Base-by-base conservation (phyloP, 163 green algal species). In the Coccomyxa subellipsoidea region DNA sequence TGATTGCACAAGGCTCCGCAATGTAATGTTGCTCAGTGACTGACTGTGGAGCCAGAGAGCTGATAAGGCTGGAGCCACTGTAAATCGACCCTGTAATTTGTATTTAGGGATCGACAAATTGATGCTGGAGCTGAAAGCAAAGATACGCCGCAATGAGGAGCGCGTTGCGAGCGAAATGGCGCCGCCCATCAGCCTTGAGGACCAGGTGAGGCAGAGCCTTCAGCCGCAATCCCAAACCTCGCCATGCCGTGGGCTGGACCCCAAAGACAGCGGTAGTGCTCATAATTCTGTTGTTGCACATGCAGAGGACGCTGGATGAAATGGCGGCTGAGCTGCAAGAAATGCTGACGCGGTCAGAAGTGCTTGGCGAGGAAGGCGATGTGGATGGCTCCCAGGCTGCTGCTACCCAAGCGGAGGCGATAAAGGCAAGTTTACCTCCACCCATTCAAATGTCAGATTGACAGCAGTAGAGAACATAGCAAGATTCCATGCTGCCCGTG, bases 331-430 rank as follows among this genome's bases (percentile, higher is more conserved):
- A 90, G 80, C 79, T 88, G 59, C 80, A 84, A 38, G 85, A 90
- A 10, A 66, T 88, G 71, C 39, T 90, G 71, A 76, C 23, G 8
- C 73, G 38, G 2, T 75, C 83, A 12, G 79, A 81, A 71, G 29
- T 71, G 79, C 27, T 86, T 70, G 85, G 80, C 12, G 85, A 89
- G 80, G 71, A 87, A 78, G 87, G 87, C 35, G 82, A 91, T 69
- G 76, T 91, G 25, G 87, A 91, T 80, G 83, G 32, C 32, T 69
- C 85, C 32, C 79, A 86, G 80, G 79, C 70, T 2, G 78, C 80
- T 8, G 76, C 81, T 6, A 29, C 66, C 2, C 54, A 90, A 39
- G 87, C 87, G 1, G 87, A 91, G 39, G 15, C 39, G 6, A 75
- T 90, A 29, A 89, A 88, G 81, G 84, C 80, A 69, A 47, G 69